These are phyloP conservation scores for Pseudopyrenochaeta lycopersici DNA, from an alignment of 2,329 filamentous ascomycete genomes.

Conservation along the genomic window DNA sequence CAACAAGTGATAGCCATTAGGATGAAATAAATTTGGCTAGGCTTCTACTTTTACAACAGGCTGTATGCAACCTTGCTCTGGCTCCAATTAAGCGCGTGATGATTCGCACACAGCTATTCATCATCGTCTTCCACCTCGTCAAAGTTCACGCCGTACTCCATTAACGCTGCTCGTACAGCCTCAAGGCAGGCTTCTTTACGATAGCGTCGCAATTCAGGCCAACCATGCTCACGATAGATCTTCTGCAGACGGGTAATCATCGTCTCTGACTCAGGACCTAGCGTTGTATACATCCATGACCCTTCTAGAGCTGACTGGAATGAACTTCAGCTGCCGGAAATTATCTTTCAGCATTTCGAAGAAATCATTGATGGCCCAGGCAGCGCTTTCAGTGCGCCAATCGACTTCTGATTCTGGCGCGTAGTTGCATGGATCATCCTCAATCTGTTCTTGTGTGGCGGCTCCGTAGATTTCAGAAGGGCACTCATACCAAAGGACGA, in stretches of 20 bases:
- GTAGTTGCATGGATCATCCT: slow-evolving; percentile 9
- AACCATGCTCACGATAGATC: slow-evolving; percentile 6
- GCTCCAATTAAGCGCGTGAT: no score
- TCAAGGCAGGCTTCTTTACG: slow-evolving; percentile 5
- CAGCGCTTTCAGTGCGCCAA: slow-evolving; percentile 7
- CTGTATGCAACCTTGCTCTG: no score
- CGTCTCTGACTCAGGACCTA: neutral
- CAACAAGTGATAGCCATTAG: no score
- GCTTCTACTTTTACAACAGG: no score
- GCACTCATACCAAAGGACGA: slow-evolving; percentile 11
- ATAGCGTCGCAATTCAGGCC: slow-evolving; percentile 4
- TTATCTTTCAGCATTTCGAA: slow-evolving; percentile 15
- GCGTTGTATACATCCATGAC: neutral
- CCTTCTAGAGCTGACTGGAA: neutral
- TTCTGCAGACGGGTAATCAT: neutral
- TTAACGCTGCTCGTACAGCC: no score
- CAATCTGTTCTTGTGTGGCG: neutral
- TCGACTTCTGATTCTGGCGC: slow-evolving; percentile 3
- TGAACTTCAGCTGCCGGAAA: slow-evolving; percentile 9
- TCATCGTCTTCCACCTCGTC: no score
- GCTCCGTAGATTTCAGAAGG: neutral
- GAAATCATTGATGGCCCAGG: slow-evolving; percentile 15
- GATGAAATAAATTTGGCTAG: no score
- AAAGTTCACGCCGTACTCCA: no score
- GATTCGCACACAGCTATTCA: no score